phyloP scores from a whole-genome alignment of 805 yeast species.

The Candida montana region DNA sequence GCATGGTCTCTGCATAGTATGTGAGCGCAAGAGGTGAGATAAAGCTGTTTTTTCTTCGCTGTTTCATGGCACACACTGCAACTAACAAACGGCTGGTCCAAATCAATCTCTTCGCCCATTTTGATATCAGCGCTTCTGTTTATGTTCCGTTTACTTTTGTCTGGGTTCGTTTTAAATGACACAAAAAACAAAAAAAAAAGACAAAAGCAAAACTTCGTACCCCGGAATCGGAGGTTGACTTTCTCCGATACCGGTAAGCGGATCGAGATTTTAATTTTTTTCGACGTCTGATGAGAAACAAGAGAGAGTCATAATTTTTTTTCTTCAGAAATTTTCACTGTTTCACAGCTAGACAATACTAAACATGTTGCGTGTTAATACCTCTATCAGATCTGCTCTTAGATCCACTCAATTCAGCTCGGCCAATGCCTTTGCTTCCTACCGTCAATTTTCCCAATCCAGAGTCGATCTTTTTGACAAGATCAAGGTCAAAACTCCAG shows the following conservation, averaged over 20 bases:
- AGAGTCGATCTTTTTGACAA: constrained; percentile 32
- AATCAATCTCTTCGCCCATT: constrained; percentile 10
- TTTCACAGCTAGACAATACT: not conserved
- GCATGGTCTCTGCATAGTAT: constrained; percentile 29
- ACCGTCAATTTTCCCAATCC: constrained; percentile 17
- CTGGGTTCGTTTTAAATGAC: no score
- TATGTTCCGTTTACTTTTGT: no score
- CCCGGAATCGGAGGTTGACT: not conserved
- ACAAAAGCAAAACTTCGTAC: not conserved
- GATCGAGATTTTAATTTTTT: no score
- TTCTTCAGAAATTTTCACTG: not conserved
- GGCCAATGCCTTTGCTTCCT: constrained; percentile 9
- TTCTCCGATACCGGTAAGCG: not conserved
- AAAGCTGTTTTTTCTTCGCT: constrained; percentile 20
- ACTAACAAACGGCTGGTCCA: constrained; percentile 27
- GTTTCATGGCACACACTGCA: constrained; percentile 30
- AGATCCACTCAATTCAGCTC: constrained; percentile 9
- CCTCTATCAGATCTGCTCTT: constrained; percentile 13
- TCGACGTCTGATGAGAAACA: not conserved
- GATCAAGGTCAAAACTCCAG: constrained; percentile 65
- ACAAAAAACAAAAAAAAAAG: not conserved
- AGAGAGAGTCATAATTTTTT: not conserved
- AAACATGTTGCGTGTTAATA: constrained; percentile 17
- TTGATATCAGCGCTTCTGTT: not conserved
- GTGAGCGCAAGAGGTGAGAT: constrained; percentile 36